phyloP scores from a whole-genome alignment of 257 asterid genomes.

The Datura wrightii region DNA sequence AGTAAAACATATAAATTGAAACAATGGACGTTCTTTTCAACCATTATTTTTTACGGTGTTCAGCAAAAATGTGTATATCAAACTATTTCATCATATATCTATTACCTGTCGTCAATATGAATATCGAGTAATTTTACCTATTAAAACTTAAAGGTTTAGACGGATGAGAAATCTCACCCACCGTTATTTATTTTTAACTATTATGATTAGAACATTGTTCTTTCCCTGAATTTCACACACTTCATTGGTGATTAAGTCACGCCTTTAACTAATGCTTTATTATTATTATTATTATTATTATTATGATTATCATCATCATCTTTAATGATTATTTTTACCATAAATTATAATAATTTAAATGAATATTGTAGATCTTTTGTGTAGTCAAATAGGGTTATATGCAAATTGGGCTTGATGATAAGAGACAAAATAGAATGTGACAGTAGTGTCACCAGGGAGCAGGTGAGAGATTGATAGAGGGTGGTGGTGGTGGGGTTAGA shows the following conservation, averaged over 20 bases:
- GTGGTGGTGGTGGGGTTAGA: neutral
- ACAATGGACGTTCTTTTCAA: neutral
- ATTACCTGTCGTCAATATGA: no score
- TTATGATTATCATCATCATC: no score
- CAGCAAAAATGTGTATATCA: no score
- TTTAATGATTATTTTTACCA: neutral
- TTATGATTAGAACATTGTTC: neutral
- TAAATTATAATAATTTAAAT: neutral
- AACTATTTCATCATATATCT: neutral
- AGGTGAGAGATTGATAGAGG: conserved; percentile 31
- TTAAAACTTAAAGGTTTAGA: neutral
- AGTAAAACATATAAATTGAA: no score
- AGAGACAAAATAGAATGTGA: conserved; percentile 1
- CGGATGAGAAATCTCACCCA: neutral
- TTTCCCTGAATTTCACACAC: neutral
- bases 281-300: no score
- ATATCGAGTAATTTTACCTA: no score
- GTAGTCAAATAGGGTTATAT: conserved; percentile 12
- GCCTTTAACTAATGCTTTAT: neutral
- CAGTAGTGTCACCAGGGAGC: conserved; percentile 34
- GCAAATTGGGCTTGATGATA: neutral
- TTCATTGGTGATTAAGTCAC: neutral
- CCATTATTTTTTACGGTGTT: neutral
- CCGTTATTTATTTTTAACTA: neutral
- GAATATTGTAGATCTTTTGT: neutral